Evolutionary conservation across 2,329 filamentous ascomycete genomes (phyloP).

Genomic region (Exophiala aquamarina): DNA sequence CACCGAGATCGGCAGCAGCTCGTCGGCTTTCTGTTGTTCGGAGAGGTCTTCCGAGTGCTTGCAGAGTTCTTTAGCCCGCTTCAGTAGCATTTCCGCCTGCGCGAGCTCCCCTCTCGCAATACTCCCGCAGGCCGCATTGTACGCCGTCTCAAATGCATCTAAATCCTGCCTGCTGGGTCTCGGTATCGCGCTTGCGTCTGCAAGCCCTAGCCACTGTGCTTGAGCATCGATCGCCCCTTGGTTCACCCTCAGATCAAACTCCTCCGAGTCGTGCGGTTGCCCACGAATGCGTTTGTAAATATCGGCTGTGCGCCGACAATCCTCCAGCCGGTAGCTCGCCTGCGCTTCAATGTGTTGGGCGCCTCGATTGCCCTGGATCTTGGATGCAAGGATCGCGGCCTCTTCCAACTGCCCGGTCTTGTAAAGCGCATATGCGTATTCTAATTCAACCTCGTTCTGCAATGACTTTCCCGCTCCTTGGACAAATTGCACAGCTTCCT

Average conservation of each 20-base stretch:
- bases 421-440: constrained; percentile 65
- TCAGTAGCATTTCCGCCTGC: constrained; percentile 59
- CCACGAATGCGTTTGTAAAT: constrained; percentile 54
- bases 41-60: constrained; percentile 59
- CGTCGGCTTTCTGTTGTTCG: constrained; percentile 59
- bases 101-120: constrained; percentile 61
- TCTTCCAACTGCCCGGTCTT: constrained; percentile 57
- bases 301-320: constrained; percentile 55
- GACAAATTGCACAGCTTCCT: constrained; percentile 58
- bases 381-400: constrained; percentile 53
- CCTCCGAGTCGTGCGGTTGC: constrained; percentile 47
- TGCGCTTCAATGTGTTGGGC: constrained; percentile 62
- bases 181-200: constrained; percentile 52
- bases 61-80: constrained; percentile 61
- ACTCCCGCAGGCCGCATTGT: constrained; percentile 63
- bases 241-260: constrained; percentile 63
- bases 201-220: constrained; percentile 58
- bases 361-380: constrained; percentile 46
- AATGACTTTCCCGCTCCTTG: constrained; percentile 54
- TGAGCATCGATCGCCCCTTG: constrained; percentile 62
- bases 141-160: constrained; percentile 64
- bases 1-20: constrained; percentile 60
- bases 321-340: constrained; percentile 61
- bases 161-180: constrained; percentile 59
- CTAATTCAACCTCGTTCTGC: constrained; percentile 56